Conservation (phyloP, 2,329 filamentous ascomycete species). For the Aspergillus calidoustus region DNA sequence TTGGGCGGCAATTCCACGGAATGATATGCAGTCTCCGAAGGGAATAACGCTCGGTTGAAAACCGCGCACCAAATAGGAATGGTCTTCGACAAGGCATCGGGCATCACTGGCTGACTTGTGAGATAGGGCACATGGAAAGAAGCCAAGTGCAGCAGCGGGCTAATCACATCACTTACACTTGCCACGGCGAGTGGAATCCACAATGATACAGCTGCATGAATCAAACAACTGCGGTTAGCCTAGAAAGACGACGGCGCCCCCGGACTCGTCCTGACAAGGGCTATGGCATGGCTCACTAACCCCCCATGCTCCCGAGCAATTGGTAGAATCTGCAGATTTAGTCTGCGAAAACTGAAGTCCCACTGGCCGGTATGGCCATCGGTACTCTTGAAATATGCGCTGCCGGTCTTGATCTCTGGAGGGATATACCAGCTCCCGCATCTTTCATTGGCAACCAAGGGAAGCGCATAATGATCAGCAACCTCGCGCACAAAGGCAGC, state of each 20-base stretch:
- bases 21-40: conserved; percentile 54
- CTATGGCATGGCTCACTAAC: conserved; percentile 48
- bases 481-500: conserved; percentile 73
- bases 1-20: conserved; percentile 72
- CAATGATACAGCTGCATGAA: conserved; percentile 65
- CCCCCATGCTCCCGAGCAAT: conserved; percentile 70
- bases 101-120: conserved; percentile 66
- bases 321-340: conserved; percentile 82
- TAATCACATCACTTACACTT: conserved; percentile 64
- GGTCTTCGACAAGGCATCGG: conserved; percentile 92
- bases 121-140: conserved; percentile 21
- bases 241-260: neutral
- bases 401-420: conserved; percentile 66
- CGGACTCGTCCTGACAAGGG: conserved; percentile 4
- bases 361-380: conserved; percentile 92
- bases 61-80: conserved; percentile 93
- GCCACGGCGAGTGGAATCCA: conserved; percentile 90
- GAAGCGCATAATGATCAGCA: conserved; percentile 56
- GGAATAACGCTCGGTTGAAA: conserved; percentile 79
- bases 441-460: conserved; percentile 87
- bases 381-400: conserved; percentile 96
- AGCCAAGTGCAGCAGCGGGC: neutral
- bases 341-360: conserved; percentile 81
- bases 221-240: conserved; percentile 19
- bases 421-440: conserved; percentile 95